Percentiles rank a stretch among this genome's conserved stretches.
phyloP scores from a whole-genome alignment of 495 filamentous ascomycete species.

The Podospora tetraspora region DNA sequence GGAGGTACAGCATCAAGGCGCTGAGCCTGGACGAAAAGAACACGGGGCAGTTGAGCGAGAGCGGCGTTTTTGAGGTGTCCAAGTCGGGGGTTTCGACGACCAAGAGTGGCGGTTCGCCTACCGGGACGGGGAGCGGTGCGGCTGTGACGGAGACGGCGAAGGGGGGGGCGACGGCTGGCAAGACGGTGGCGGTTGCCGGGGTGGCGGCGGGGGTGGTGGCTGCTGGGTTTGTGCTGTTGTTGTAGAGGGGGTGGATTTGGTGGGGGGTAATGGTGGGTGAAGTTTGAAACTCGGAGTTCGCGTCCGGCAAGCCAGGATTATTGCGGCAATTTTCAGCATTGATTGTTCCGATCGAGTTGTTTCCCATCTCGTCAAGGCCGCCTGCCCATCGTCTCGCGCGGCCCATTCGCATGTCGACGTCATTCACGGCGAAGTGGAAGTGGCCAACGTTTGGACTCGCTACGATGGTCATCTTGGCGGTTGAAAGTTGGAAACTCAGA shows the following conservation, averaged over 20 bases:
- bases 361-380: no score
- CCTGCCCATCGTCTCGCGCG: no score
- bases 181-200: background rate
- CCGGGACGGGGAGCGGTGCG: constrained; percentile 3
- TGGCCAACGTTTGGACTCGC: no score
- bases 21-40: constrained; percentile 9
- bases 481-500: no score
- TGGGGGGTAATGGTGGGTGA: background rate
- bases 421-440: no score
- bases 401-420: no score
- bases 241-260: background rate
- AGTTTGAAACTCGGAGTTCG: background rate
- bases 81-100: constrained; percentile 23
- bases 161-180: background rate
- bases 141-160: background rate
- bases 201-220: background rate
- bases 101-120: background rate
- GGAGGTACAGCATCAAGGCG: constrained; percentile 23
- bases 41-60: constrained; percentile 19
- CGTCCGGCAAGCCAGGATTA: no score
- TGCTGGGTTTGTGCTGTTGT: background rate
- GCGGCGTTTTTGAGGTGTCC: constrained; percentile 19
- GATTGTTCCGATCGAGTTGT: no score
- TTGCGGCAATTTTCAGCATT: no score
- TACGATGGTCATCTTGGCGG: no score